Conservation (phyloP, 2,329 filamentous ascomycete genomes). For the Exophiala phaeomuriformis region DNA sequence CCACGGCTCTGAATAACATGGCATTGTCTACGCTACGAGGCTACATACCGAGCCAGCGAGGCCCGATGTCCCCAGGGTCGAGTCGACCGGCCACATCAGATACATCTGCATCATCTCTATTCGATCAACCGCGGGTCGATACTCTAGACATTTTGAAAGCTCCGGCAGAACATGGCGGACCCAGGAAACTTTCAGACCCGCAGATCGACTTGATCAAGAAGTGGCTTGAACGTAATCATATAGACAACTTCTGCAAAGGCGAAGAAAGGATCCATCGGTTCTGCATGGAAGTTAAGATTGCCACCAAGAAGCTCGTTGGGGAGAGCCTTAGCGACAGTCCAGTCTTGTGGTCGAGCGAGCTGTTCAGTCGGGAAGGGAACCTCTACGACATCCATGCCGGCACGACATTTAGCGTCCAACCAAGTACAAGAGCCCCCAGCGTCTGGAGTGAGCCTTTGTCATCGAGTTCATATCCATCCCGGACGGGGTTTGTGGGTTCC, state of each 20-base stretch:
- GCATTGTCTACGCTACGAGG: conserved; percentile 44
- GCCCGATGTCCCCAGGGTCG: conserved; percentile 24
- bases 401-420: conserved; percentile 40
- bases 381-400: conserved; percentile 38
- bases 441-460: conserved; percentile 40
- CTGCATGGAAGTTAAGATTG: conserved; percentile 80
- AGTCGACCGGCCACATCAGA: conserved; percentile 40
- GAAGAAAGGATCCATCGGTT: conserved; percentile 94
- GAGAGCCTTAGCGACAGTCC: conserved; percentile 78
- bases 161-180: conserved; percentile 72
- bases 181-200: conserved; percentile 92
- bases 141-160: conserved; percentile 82
- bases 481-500: conserved; percentile 29
- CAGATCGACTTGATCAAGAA: conserved; percentile 76
- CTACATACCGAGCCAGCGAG: conserved; percentile 21
- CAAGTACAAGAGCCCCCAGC: conserved; percentile 37
- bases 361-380: conserved; percentile 65
- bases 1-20: conserved; percentile 86
- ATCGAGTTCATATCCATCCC: conserved; percentile 28
- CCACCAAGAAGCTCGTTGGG: conserved; percentile 75
- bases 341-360: conserved; percentile 83
- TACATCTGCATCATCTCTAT: conserved; percentile 49
- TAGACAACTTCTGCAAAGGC: conserved; percentile 90
- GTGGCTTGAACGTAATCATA: conserved; percentile 73
- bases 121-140: conserved; percentile 75